Conservation (phyloP, 192 early-diverging fungal genomes). For the Chytriomyces hyalinus region DNA sequence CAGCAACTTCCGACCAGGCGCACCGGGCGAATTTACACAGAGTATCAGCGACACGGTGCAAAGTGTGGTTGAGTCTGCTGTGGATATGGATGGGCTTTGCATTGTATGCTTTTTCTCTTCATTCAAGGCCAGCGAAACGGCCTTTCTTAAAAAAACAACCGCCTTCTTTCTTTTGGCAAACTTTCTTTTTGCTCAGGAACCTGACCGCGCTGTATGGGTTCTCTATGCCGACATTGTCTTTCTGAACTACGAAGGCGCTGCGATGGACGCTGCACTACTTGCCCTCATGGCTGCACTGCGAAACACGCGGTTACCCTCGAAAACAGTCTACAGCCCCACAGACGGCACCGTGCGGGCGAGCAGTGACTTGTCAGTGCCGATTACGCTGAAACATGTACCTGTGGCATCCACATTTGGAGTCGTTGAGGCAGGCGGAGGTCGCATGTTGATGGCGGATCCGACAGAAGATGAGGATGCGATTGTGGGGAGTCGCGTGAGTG, state of each 20-base stretch:
- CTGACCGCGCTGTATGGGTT: constrained; percentile 82
- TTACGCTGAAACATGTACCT: constrained; percentile 57
- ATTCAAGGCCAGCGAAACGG: too few species aligned
- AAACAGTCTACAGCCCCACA: constrained; percentile 60
- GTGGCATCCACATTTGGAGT: constrained; percentile 66
- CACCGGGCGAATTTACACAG: constrained; percentile 84
- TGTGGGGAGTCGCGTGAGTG: constrained; percentile 55
- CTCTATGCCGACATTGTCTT: constrained; percentile 90
- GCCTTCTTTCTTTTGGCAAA: background rate
- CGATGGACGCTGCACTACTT: constrained; percentile 82
- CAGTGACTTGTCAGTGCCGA: constrained; percentile 46
- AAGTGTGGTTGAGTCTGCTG: constrained; percentile 63
- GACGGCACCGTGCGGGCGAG: constrained; percentile 70
- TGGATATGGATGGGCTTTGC: background rate
- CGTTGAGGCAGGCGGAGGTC: background rate
- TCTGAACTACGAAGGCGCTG: constrained; percentile 88
- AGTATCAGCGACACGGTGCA: constrained; percentile 77
- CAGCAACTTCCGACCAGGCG: constrained; percentile 79
- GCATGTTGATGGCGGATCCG: constrained; percentile 65
- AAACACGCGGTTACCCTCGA: constrained; percentile 73
- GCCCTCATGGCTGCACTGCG: constrained; percentile 80
- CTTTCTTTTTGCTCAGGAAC: constrained; percentile 37
- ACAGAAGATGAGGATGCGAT: constrained; percentile 73
- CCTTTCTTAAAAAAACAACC: background rate
- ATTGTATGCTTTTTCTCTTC: background rate